A percentile compares a stretch with the other conserved stretches of the same genome.
Conservation (phyloP, 805 yeast genomes). For the Lipomyces lipofer region DNA sequence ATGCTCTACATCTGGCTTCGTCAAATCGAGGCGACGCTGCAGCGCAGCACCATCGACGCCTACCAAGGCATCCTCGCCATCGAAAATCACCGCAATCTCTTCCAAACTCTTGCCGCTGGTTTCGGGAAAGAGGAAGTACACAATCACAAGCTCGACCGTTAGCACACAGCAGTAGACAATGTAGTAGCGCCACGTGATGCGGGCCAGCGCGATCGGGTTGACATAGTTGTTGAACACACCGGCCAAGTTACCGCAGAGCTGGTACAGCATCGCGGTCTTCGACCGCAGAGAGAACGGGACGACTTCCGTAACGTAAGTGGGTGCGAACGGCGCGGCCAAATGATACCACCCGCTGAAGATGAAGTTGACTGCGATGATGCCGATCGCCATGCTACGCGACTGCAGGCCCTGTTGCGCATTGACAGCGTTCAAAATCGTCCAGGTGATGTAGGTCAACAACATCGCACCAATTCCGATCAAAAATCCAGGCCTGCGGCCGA, state of each 20-base stretch:
- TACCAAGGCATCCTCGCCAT: too few relatives aligned
- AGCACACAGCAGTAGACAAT: constrained; percentile 46
- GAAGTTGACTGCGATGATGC: constrained; percentile 54
- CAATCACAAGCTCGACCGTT: constrained; percentile 38
- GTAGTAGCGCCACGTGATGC: constrained; percentile 48
- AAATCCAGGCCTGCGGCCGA: constrained; percentile 23
- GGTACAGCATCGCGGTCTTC: constrained; percentile 34
- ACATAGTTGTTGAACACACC: constrained; percentile 37
- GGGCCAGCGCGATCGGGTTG: constrained; percentile 46
- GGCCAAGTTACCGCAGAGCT: constrained; percentile 11
- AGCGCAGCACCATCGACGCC: too few relatives aligned
- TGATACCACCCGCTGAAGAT: constrained; percentile 40
- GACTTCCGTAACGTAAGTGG: constrained; percentile 46
- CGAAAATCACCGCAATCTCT: constrained; percentile 41
- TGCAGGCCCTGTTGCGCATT: constrained; percentile 48
- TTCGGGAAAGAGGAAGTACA: constrained; percentile 45
- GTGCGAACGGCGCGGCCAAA: constrained; percentile 48
- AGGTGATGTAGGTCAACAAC: constrained; percentile 44
- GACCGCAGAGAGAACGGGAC: constrained; percentile 39
- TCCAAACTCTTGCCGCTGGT: constrained; percentile 48
- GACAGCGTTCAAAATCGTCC: constrained; percentile 51
- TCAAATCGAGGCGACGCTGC: too few relatives aligned
- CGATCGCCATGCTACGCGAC: constrained; percentile 45
- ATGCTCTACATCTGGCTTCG: too few relatives aligned
- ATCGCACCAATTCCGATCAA: constrained; percentile 43